These are phyloP conservation scores for Aegilops tauschii DNA, from an alignment of 176 grass and related monocot species.

Conservation along the genomic window DNA sequence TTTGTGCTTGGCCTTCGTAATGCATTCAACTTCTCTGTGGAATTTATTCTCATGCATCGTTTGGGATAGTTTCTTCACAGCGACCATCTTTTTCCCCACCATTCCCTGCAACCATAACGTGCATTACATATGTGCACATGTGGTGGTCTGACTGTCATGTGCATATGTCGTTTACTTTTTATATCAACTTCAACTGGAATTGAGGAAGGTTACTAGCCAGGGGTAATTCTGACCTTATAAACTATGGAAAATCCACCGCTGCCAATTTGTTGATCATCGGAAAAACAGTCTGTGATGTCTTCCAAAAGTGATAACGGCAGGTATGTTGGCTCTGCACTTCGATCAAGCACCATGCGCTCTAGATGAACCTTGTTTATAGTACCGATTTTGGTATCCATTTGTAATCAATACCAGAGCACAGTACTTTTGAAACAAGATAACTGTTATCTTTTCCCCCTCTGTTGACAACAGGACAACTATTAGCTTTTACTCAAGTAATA, in stretches of 20 bases:
- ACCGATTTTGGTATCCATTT: background rate
- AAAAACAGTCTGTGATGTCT: background rate
- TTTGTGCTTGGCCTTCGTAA: background rate
- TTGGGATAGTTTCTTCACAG: background rate
- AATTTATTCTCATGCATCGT: background rate
- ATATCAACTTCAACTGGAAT: background rate
- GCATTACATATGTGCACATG: background rate
- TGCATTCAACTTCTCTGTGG: background rate
- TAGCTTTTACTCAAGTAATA: no score
- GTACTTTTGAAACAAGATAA: background rate
- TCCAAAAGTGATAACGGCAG: background rate
- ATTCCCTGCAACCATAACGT: background rate
- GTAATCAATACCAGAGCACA: background rate
- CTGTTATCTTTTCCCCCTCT: no score
- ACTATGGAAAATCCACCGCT: background rate
- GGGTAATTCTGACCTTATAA: background rate
- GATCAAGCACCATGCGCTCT: background rate
- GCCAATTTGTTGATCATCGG: background rate
- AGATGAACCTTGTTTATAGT: background rate
- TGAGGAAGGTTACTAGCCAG: background rate
- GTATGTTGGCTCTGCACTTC: background rate
- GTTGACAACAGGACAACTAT: no score
- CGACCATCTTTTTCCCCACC: background rate
- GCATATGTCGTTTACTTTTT: background rate
- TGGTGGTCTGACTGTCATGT: background rate